Evolutionary conservation across 148 eudicot genomes (phyloP), one percentile per base, ranked within the genome.

Genomic region (Cornus kousa): DNA sequence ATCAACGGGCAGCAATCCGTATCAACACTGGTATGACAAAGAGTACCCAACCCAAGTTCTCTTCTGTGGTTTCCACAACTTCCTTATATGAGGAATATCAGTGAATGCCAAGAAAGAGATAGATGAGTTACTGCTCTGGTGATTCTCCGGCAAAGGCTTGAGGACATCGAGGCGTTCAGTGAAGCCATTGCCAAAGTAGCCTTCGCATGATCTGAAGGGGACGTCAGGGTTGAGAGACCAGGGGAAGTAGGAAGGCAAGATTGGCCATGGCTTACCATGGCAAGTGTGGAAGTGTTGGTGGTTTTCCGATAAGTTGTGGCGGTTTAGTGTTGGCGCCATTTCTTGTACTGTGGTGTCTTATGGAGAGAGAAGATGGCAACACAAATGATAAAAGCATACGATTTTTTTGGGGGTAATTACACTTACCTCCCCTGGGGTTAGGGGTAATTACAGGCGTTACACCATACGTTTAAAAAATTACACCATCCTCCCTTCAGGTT

Each of bases 181-280:
- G 78, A 90, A 96, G 3, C 97, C 99, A 69, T 96, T 96, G 0
- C 99, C 99, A 77, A 96, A 96, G 85, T 84, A 96, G 7, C 80
- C 88, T 74, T 96, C 99, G 70, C 99, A 96, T 2, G 99, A 95
- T 50, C 88, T 55, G 64, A 71, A 37, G 22, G 78, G 74, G 32
- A 57, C 73, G 17, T 73, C 59, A 43, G 84, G 67, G 70, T 80
- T 77, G 16, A 39, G 85, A n/a, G 90, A 19, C 98, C 98, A 94
- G 6, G 99, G 99, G 82, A 93, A 91, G 86, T 89, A 92, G 2
- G 99, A 95, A 0, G 95, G 97, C 37, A 96, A 82, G 53, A 88
- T 86, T 0, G 99, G 98, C 99, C 99, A 96, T 20, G 97, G 91
- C 70, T 96, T 96, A 10, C 85, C 50, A 8, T 33, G 62, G 33